phyloP scores from a whole-genome alignment of 225 moss, liverwort and hornwort genomes.

The Thuidium tamariscinum region DNA sequence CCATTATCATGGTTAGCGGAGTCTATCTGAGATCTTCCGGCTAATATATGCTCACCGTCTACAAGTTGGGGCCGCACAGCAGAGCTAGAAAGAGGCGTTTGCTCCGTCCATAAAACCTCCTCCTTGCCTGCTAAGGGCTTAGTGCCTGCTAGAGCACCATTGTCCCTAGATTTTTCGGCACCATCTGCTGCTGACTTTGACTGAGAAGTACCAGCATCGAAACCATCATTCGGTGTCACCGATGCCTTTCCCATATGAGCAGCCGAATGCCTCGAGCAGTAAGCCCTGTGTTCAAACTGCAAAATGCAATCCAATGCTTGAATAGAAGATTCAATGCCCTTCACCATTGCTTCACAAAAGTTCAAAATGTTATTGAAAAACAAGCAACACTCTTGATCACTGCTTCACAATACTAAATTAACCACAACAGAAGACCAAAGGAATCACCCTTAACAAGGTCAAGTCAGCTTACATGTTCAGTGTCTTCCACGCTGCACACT shows the following conservation, averaged over 20 bases:
- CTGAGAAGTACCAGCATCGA: constrained; percentile 29
- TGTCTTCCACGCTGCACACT: constrained; percentile 49
- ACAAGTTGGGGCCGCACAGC: not conserved
- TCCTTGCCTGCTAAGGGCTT: not conserved
- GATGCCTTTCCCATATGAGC: constrained; percentile 38
- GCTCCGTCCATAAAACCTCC: not conserved
- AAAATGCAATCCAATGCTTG: not conserved
- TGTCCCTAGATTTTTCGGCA: constrained; percentile 7
- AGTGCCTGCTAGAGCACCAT: not conserved
- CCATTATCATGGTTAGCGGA: constrained; percentile 2
- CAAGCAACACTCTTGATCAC: not conserved
- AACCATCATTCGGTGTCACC: constrained; percentile 14
- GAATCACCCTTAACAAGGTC: not conserved
- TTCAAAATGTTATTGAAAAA: not conserved
- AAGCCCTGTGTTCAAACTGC: constrained; percentile 53
- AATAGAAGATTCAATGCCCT: not conserved
- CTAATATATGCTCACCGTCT: not conserved
- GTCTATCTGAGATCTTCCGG: not conserved
- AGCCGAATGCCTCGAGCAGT: constrained; percentile 49
- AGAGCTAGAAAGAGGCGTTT: not conserved
- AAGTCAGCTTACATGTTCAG: constrained; percentile 41
- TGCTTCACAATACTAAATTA: not conserved
- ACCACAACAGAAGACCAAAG: not conserved
- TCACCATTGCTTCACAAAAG: not conserved
- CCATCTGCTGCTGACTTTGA: not conserved